These are phyloP conservation scores for Pleurotus pulmonarius DNA, from an alignment of 768 basidiomycete genomes.

Conservation along the genomic window DNA sequence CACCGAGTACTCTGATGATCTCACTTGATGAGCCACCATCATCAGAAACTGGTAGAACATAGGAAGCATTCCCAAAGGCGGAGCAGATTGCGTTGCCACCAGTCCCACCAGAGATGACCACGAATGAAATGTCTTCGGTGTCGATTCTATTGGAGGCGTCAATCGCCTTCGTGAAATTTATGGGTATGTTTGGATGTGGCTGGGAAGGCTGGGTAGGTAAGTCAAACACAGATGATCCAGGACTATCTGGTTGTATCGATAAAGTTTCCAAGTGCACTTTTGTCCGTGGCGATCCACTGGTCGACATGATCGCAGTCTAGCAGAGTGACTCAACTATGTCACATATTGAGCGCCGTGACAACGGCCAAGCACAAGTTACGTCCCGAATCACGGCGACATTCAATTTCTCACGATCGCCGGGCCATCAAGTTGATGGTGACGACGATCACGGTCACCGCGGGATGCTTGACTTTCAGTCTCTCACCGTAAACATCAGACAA, in stretches of 20 bases:
- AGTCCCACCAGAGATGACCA: conserved; percentile 91
- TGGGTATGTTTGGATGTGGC: not conserved
- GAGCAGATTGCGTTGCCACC: conserved; percentile 90
- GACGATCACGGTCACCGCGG: no score
- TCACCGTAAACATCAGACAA: no score
- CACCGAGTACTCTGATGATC: conserved; percentile 87
- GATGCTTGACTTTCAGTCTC: no score
- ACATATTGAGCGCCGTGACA: no score
- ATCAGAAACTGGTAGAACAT: conserved; percentile 91
- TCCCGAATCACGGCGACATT: not conserved
- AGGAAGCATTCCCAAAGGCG: conserved; percentile 75
- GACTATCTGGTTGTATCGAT: conserved; percentile 39
- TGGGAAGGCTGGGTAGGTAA: conserved; percentile 46
- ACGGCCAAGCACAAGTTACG: not conserved
- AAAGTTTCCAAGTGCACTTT: not conserved
- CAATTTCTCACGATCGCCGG: not conserved
- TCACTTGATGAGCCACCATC: conserved; percentile 95
- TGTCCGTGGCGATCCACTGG: not conserved
- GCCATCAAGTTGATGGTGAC: no score
- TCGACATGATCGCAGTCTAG: not conserved
- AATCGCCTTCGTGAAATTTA: not conserved
- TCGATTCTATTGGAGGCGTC: not conserved
- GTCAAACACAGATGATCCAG: conserved; percentile 74
- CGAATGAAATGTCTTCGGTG: conserved; percentile 36
- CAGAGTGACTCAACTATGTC: not conserved